Conservation (phyloP, 768 basidiomycete species). For the Tremella fuciformis region DNA sequence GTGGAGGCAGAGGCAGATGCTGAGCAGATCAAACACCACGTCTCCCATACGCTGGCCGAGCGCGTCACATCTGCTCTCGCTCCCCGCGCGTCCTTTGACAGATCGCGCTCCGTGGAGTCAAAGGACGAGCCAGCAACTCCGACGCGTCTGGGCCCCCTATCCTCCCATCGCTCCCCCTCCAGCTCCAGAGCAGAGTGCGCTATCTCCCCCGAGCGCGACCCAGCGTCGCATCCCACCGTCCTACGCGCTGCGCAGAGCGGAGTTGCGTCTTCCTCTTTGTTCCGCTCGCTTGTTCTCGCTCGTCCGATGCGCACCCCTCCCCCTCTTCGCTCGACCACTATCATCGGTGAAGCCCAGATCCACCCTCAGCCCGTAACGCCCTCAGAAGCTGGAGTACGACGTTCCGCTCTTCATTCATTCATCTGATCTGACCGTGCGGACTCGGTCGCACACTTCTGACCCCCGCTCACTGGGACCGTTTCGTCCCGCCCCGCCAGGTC, state of each 20-base stretch:
- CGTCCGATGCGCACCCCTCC: no score
- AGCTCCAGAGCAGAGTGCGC: background rate
- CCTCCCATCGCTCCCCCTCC: background rate
- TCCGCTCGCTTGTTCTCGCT: background rate
- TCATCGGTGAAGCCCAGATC: background rate
- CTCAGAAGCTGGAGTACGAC: background rate
- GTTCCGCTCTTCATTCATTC: background rate
- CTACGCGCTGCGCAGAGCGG: background rate
- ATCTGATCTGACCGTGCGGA: background rate
- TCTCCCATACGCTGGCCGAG: no score
- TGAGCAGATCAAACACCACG: no score
- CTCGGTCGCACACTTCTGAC: background rate
- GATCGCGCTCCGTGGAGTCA: no score
- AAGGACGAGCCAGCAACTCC: background rate
- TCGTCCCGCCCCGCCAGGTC: background rate
- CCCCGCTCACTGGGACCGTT: background rate
- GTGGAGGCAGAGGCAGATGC: no score
- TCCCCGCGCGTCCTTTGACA: no score
- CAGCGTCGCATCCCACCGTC: background rate
- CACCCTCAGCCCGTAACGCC: background rate
- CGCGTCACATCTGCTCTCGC: no score
- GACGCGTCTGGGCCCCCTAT: background rate
- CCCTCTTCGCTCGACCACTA: no score
- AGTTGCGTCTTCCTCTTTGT: background rate
- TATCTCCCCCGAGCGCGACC: background rate